Evolutionary conservation across 176 grass and related monocot genomes (phyloP), one percentile per base, ranked within the genome.

Genomic region (Typha latifolia): DNA sequence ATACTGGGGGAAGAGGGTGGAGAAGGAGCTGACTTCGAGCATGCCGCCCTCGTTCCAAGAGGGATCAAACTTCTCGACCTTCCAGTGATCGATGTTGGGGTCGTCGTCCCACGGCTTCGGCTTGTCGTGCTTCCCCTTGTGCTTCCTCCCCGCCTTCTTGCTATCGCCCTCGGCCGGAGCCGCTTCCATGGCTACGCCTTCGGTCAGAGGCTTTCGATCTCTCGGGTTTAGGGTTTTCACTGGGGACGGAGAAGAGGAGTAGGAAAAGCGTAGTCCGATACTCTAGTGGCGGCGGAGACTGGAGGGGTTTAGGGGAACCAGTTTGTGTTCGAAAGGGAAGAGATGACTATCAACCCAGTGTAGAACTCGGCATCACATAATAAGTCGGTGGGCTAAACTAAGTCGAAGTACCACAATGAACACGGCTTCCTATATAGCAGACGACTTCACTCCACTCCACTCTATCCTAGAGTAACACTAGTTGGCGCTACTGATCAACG

Each of bases 71-170:
- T 87, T 87, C 63, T 97, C 94, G 21, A 92, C 62, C 64, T 72
- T 92, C 89, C 94, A 97, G 49, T 11, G 94, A 66, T 97, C 94
- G 56, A 97, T 93, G 81, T 47, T 93, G 12, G 85, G 93, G 71
- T 92, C 85, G 1, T 96, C 81, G 55, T 97, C 94, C 94, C 94
- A 97, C n/a, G 94, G 94, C 70, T 92, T 97, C 56, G 79, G 81
- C 69, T 97, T 97, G 73, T 97, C 83, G 76, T 97, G 94, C 81
- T 97, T 92, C 37, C 89, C 94, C 85, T 97, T 97, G 51, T 72
- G 69, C 66, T 68, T 78, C 68, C 70, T 82, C 2, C 74, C 71
- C 67, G 47, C 76, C 29, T 51, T 69, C 47, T 53, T 27, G 32
- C 48, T 5, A 5, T 27, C 62, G 21, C 43, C 65, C 13, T 22